These are phyloP conservation scores for Hygrophorus russula DNA, from an alignment of 768 basidiomycete species.

Conservation along the genomic window DNA sequence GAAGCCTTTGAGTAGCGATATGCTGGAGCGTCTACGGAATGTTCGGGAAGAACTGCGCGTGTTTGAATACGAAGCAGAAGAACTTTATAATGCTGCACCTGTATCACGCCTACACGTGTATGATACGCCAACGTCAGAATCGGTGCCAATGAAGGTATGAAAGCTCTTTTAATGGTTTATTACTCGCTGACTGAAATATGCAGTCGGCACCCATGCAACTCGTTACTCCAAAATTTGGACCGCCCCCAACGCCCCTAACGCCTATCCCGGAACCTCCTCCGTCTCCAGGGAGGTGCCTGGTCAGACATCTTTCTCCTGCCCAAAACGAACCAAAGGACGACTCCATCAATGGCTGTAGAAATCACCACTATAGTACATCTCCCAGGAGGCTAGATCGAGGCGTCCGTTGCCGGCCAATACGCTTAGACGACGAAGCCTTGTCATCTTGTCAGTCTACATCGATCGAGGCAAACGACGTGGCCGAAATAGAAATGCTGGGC, in stretches of 20 bases:
- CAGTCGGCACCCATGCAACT: too few species aligned
- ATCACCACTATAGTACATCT: conserved; percentile 7
- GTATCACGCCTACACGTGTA: conserved; percentile 19
- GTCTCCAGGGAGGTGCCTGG: too few species aligned
- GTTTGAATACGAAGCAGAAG: conserved; percentile 37
- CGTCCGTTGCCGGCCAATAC: conserved; percentile 17
- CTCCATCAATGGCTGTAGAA: conserved; percentile 9
- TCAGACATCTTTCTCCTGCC: conserved; percentile 19
- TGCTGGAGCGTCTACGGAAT: conserved; percentile 34
- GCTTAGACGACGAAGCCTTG: conserved; percentile 26
- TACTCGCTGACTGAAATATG: too few species aligned
- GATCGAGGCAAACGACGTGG: conserved; percentile 23
- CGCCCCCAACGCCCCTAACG: conserved; percentile 11
- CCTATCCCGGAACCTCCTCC: conserved; percentile 11
- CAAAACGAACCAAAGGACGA: conserved; percentile 20
- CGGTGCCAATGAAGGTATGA: too few species aligned
- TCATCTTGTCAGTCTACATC: conserved; percentile 23
- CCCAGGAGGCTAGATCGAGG: background rate
- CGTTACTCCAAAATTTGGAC: conserved; percentile 10
- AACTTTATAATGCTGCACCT: conserved; percentile 28
- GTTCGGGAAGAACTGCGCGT: conserved; percentile 33
- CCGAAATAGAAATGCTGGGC: conserved; percentile 21
- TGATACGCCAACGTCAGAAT: conserved; percentile 4
- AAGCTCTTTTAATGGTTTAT: too few species aligned
- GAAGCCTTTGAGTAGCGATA: conserved; percentile 36